Evolutionary conservation across 495 filamentous ascomycete species (phyloP).

Genomic region (Penicillium silybi): DNA sequence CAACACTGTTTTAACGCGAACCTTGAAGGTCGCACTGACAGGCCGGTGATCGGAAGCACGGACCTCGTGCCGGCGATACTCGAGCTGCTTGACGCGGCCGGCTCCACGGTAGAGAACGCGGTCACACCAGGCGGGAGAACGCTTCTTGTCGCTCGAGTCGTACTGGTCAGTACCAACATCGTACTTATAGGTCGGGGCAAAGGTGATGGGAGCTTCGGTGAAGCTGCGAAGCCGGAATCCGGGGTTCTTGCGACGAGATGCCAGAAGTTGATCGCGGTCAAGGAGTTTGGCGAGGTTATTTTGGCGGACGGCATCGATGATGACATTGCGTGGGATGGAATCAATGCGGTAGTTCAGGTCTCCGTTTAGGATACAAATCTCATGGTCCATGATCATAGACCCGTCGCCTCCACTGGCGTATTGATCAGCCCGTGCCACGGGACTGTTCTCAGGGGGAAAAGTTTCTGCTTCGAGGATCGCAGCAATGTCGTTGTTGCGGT

Average conservation of each 20-base stretch:
- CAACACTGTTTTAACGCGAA: constrained; percentile 76
- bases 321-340: constrained; percentile 87
- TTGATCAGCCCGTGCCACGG: constrained; percentile 60
- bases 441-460: constrained; percentile 63
- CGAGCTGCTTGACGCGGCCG: constrained; percentile 77
- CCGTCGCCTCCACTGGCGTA: constrained; percentile 91
- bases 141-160: constrained; percentile 90
- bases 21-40: constrained; percentile 76
- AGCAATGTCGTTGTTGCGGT: constrained; percentile 90
- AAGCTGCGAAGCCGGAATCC: constrained; percentile 85
- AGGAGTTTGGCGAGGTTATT: constrained; percentile 86
- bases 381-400: constrained; percentile 93
- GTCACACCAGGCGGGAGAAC: constrained; percentile 97
- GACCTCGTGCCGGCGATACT: constrained; percentile 87
- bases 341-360: constrained; percentile 99
- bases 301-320: constrained; percentile 74
- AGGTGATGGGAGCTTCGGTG: constrained; percentile 78
- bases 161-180: constrained; percentile 93
- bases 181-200: constrained; percentile 97
- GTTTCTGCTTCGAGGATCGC: constrained; percentile 77
- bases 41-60: constrained; percentile 88
- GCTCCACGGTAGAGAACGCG: constrained; percentile 80
- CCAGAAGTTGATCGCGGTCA: constrained; percentile 88
- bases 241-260: constrained; percentile 80
- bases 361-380: constrained; percentile 92